Evolutionary conservation across 352 stramenopile species (phyloP).

Genomic region (Bremia lactucae): DNA sequence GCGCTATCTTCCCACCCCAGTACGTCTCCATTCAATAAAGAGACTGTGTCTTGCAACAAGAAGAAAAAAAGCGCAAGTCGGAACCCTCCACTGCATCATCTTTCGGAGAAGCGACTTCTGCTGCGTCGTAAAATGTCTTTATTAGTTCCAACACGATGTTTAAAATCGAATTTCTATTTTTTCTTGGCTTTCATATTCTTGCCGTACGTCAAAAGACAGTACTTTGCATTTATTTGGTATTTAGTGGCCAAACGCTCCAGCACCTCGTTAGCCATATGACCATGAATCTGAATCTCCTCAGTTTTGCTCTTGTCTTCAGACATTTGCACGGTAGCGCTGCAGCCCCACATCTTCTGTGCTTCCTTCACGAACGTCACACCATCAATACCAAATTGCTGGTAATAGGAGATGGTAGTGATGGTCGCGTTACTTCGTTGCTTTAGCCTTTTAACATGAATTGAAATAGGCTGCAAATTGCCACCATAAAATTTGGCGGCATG

Average conservation of each 20-base stretch:
- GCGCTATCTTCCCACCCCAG: slow-evolving; percentile 2
- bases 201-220: slow-evolving; percentile 51
- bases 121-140: slow-evolving; percentile 21
- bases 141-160: slow-evolving; percentile 7
- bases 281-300: slow-evolving; percentile 71
- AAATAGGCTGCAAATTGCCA: slow-evolving; percentile 44
- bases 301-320: slow-evolving; percentile 51
- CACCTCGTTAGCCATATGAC: slow-evolving; percentile 73
- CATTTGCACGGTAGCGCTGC: slow-evolving; percentile 39
- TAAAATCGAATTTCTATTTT: slow-evolving; percentile 42
- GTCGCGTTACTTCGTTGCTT: slow-evolving; percentile 69
- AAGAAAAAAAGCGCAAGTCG: slow-evolving; percentile 31
- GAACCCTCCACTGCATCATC: slow-evolving; percentile 15
- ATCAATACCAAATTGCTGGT: slow-evolving; percentile 76
- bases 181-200: slow-evolving; percentile 80
- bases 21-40: neutral
- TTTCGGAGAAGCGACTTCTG: slow-evolving; percentile 18
- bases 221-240: slow-evolving; percentile 68
- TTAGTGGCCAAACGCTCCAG: slow-evolving; percentile 48
- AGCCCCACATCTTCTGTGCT: slow-evolving; percentile 76
- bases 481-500: slow-evolving; percentile 54
- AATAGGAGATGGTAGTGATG: slow-evolving; percentile 58
- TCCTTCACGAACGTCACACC: slow-evolving; percentile 61
- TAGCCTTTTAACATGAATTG: slow-evolving; percentile 51
- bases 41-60: slow-evolving; percentile 18